These are phyloP conservation scores for Rubus idaeus DNA, from an alignment of 306 rosid species.

Conservation along the genomic window DNA sequence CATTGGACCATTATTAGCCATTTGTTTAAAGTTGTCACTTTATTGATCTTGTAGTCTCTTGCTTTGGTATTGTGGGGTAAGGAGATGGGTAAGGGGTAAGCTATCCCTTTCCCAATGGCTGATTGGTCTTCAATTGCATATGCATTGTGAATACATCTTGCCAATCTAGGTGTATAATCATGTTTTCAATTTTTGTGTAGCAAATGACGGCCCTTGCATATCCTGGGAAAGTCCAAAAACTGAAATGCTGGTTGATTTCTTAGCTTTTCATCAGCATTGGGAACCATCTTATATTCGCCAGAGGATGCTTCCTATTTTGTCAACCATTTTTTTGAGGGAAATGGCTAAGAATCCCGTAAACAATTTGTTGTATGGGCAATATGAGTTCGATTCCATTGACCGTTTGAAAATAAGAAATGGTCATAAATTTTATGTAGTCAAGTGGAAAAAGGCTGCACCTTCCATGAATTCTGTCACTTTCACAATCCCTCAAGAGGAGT, in stretches of 20 bases:
- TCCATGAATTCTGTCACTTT: conserved; percentile 9
- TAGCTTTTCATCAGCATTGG: conserved; percentile 74
- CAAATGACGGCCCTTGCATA: conserved; percentile 49
- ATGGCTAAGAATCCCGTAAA: conserved; percentile 34
- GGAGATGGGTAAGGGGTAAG: background rate
- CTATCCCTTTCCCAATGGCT: background rate
- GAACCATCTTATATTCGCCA: conserved; percentile 64
- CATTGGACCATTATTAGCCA: background rate
- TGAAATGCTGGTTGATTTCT: conserved; percentile 62
- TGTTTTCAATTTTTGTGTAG: conserved; percentile 31
- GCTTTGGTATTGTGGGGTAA: background rate
- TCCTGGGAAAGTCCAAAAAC: conserved; percentile 62
- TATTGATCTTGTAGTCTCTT: background rate
- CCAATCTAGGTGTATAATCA: conserved; percentile 21
- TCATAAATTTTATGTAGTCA: conserved; percentile 61
- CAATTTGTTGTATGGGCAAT: conserved; percentile 59
- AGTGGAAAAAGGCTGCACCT: conserved; percentile 53
- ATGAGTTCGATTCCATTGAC: conserved; percentile 61
- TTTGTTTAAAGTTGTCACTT: background rate
- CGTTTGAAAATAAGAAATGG: conserved; percentile 73
- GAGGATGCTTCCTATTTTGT: conserved; percentile 74
- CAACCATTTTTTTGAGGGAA: conserved; percentile 76
- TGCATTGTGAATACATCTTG: conserved; percentile 4
- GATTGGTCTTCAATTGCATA: background rate
- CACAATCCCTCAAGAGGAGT: conserved; percentile 33